Conservation (phyloP, 2,329 filamentous ascomycete species). For the Pseudonectria buxi region DNA sequence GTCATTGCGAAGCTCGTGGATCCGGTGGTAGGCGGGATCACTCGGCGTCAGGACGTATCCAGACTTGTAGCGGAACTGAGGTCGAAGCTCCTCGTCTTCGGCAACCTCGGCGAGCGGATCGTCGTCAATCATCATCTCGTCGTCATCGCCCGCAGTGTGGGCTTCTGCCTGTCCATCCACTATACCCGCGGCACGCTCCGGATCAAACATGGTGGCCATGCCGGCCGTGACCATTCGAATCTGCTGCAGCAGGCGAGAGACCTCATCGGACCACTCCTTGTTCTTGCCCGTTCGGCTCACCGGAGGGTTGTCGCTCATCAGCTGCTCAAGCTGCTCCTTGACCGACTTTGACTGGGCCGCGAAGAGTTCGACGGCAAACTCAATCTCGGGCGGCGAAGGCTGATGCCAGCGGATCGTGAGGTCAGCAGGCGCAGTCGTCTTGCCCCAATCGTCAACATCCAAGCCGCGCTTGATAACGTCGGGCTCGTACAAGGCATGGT, state of each 20-base stretch:
- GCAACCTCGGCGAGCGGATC: slow-evolving; percentile 56
- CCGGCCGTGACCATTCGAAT: slow-evolving; percentile 85
- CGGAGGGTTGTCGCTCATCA: slow-evolving; percentile 75
- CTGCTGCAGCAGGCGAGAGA: slow-evolving; percentile 81
- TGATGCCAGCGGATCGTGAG: slow-evolving; percentile 89
- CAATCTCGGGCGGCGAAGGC: slow-evolving; percentile 69
- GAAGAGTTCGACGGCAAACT: slow-evolving; percentile 86
- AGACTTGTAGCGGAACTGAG: slow-evolving; percentile 80
- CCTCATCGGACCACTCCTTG: slow-evolving; percentile 98
- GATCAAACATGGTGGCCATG: slow-evolving; percentile 82
- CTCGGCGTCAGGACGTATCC: slow-evolving; percentile 66
- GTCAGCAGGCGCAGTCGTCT: slow-evolving; percentile 63
- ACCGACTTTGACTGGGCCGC: slow-evolving; percentile 75
- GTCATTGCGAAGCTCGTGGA: slow-evolving; percentile 75
- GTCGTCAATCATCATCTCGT: slow-evolving; percentile 37
- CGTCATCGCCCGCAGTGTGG: slow-evolving; percentile 50
- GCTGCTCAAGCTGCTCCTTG: slow-evolving; percentile 62
- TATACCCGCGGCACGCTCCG: slow-evolving; percentile 57
- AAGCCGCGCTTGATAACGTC: slow-evolving; percentile 64
- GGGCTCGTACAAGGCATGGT: slow-evolving; percentile 84
- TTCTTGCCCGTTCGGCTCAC: slow-evolving; percentile 91
- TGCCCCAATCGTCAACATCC: slow-evolving; percentile 77
- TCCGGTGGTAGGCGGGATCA: slow-evolving; percentile 58
- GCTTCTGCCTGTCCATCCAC: slow-evolving; percentile 40
- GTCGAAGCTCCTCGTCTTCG: slow-evolving; percentile 75